phyloP scores from a whole-genome alignment of 345 rosid species.

The Eucalyptus erythrocorys region DNA sequence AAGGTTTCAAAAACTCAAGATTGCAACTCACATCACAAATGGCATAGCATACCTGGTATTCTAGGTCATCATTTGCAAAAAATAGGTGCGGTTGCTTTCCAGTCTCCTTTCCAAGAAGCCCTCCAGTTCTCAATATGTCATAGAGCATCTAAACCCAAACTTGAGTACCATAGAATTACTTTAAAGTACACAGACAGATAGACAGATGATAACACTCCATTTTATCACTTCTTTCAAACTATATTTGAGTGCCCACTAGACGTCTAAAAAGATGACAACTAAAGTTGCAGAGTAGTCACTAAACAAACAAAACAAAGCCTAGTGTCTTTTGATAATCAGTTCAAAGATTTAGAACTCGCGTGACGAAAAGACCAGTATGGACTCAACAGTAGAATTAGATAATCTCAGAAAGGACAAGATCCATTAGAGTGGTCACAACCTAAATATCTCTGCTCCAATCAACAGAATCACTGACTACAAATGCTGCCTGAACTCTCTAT shows the following conservation, averaged over 20 bases:
- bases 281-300: neutral
- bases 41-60: slow-evolving; percentile 54
- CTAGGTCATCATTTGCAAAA: slow-evolving; percentile 85
- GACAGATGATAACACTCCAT: neutral
- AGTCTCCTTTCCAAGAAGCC: slow-evolving; percentile 63
- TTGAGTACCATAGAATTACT: neutral
- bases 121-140: slow-evolving; percentile 81
- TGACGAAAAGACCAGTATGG: neutral
- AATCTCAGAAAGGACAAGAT: neutral
- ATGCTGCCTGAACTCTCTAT: slow-evolving; percentile 70
- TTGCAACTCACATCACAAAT: neutral
- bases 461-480: slow-evolving; percentile 78
- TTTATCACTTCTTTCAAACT: neutral
- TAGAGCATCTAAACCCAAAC: slow-evolving; percentile 49
- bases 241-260: neutral
- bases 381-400: neutral
- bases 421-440: slow-evolving; percentile 15
- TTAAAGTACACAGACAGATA: neutral
- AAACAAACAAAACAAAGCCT: neutral
- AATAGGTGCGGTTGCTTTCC: slow-evolving; percentile 40
- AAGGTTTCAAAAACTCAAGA: neutral
- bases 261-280: neutral
- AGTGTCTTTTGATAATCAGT: neutral
- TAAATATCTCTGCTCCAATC: slow-evolving; percentile 96
- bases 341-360: neutral